Conservation (phyloP, 805 yeast genomes). For the Novakomyces olei region DNA sequence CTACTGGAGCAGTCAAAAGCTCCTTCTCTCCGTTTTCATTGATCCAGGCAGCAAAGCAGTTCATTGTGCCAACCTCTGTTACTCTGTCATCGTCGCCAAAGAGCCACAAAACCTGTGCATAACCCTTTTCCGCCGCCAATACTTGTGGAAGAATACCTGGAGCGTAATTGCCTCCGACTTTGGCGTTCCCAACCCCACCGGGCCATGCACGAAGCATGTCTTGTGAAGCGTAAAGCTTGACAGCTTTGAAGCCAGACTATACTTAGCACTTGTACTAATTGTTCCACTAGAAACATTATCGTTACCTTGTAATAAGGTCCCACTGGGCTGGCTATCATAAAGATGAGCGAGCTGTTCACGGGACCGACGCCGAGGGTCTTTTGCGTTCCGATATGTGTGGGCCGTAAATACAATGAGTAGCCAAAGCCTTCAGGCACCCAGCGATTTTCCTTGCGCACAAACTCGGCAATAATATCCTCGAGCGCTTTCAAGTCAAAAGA, state of each 20-base stretch:
- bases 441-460: constrained; percentile 48
- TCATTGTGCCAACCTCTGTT: constrained; percentile 97
- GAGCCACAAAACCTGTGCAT: constrained; percentile 89
- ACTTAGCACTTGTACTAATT: too few species aligned
- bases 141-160: constrained; percentile 82
- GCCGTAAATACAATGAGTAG: constrained; percentile 79
- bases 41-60: constrained; percentile 62
- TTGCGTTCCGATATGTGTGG: constrained; percentile 85
- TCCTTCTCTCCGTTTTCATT: constrained; percentile 63
- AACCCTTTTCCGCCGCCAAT: constrained; percentile 78
- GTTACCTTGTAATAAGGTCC: constrained; percentile 93
- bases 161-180: constrained; percentile 94
- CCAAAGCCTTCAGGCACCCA: constrained; percentile 75
- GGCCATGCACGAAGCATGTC: constrained; percentile 98
- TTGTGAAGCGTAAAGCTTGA: constrained; percentile 80
- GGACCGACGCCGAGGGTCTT: constrained; percentile 68
- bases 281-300: too few species aligned
- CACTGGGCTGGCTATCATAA: constrained; percentile 81
- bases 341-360: constrained; percentile 65
- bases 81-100: constrained; percentile 72
- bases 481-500: constrained; percentile 60
- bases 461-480: constrained; percentile 50
- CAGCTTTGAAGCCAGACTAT: constrained; percentile 93
- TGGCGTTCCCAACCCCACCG: constrained; percentile 91
- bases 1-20: constrained; percentile 86